Base-by-base conservation (phyloP, 805 yeast genomes). In the Yarrowia hollandica region DNA sequence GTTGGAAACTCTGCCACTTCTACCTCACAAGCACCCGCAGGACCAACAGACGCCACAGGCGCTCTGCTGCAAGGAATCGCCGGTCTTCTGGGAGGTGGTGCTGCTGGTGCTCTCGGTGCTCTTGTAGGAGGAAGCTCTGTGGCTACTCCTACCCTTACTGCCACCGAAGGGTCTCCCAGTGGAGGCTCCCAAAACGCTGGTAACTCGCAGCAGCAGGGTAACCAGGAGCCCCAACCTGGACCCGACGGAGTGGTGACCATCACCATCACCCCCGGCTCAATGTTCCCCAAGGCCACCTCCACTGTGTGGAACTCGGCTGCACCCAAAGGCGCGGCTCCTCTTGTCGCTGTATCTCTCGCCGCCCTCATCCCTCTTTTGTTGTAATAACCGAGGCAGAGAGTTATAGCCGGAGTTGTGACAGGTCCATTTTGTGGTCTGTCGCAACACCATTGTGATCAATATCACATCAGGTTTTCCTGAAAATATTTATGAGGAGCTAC, bases 401-500 rank as follows among this genome's bases (percentile, higher is more conserved):
- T 10, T 37, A 37, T 37, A 38, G 42, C 42, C 42, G 42, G 28
- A n/a, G 42, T n/a, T 38, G 18, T 12, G n/a, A n/a, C n/a, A n/a
- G n/a, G n/a, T n/a, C n/a, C n/a, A n/a, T n/a, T n/a, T n/a, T n/a
- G n/a, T n/a, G n/a, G n/a, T n/a, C n/a, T n/a, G n/a, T n/a, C n/a
- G n/a, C 25, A 21, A 3, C 18, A 7, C 19, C 42, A 22, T n/a
- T n/a, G 28, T 38, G 42, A 21, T 18, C 42, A n/a, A 11, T 19
- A 16, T 26, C 48, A 41, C 33, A n/a, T 25, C 48, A 7, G 33
- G 48, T 4, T 11, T 22, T 7, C n/a, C 46, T 15, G 48, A 26
- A 41, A 41, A 41, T 41, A 41, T 41, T 41, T 41, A 41, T 41
- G 48, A 41, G 48, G 48, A 25, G 48, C 48, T 26, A 41, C 48